A percentile compares a stretch with the other conserved stretches of the same genome.
These are phyloP conservation scores for Fusarium drepaniforme DNA, from an alignment of 2,329 filamentous ascomycete species.

Conservation along the genomic window DNA sequence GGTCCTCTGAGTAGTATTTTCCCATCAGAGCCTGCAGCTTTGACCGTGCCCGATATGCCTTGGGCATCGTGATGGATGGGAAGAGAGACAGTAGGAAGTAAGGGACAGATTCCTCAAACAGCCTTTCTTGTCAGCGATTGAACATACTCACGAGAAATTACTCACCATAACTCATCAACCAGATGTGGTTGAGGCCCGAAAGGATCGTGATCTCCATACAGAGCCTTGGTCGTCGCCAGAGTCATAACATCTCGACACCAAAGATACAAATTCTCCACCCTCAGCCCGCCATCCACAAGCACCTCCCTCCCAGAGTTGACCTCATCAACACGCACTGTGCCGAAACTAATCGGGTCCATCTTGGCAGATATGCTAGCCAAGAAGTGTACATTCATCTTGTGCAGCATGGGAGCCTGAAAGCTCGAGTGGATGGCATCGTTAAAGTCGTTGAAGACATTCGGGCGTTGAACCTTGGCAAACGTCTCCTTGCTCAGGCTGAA, in stretches of 20 bases:
- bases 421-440: slow-evolving; percentile 49
- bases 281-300: slow-evolving; percentile 28
- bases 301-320: slow-evolving; percentile 26
- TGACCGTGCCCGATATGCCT: slow-evolving; percentile 45
- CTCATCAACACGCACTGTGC: neutral
- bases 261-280: slow-evolving; percentile 52
- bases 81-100: slow-evolving; percentile 47
- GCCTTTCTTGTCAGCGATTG: slow-evolving; percentile 26
- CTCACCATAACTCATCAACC: slow-evolving; percentile 38
- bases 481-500: slow-evolving; percentile 51
- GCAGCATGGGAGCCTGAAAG: slow-evolving; percentile 50
- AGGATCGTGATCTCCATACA: slow-evolving; percentile 59
- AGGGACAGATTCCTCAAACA: slow-evolving; percentile 39
- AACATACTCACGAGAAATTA: neutral
- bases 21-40: slow-evolving; percentile 43
- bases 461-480: slow-evolving; percentile 36
- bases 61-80: slow-evolving; percentile 46
- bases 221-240: slow-evolving; percentile 51
- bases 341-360: slow-evolving; percentile 24
- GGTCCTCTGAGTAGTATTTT: slow-evolving; percentile 47
- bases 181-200: slow-evolving; percentile 44
- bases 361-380: slow-evolving; percentile 25
- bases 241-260: slow-evolving; percentile 55
- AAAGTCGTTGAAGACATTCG: slow-evolving; percentile 40
- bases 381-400: slow-evolving; percentile 42